These are phyloP conservation scores for Lepidium didymum DNA, from an alignment of 345 rosid species.

Conservation along the genomic window DNA sequence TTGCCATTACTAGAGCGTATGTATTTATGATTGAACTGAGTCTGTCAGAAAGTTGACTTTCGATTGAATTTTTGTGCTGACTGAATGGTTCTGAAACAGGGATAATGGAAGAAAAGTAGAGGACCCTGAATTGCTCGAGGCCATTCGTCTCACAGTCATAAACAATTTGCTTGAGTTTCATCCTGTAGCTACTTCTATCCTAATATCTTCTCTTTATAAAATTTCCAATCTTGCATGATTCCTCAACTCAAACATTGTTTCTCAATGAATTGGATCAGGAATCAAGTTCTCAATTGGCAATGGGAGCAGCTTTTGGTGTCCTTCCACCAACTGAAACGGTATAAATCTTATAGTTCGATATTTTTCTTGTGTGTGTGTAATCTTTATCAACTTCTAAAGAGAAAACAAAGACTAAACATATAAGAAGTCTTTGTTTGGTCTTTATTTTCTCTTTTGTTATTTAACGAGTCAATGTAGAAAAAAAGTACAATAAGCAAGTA, in stretches of 20 bases:
- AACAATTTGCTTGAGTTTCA: constrained; percentile 87
- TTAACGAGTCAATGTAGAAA: not conserved
- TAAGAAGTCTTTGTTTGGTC: too few relatives aligned
- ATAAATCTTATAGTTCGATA: not conserved
- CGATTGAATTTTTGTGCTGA: not conserved
- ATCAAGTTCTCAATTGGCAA: constrained; percentile 92
- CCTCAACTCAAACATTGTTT: constrained; percentile 10
- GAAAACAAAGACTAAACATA: not conserved
- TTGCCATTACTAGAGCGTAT: constrained; percentile 77
- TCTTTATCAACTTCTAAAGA: not conserved
- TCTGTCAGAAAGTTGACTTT: not conserved
- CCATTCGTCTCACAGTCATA: constrained; percentile 90
- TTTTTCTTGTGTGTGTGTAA: not conserved
- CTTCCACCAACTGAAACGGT: constrained; percentile 70
- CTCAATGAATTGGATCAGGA: constrained; percentile 40
- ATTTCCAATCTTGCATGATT: not conserved
- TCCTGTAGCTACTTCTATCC: constrained; percentile 50
- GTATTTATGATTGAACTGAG: constrained; percentile 14
- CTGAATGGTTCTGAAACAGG: constrained; percentile 32
- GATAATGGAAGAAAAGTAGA: constrained; percentile 89
- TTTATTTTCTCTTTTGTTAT: not conserved
- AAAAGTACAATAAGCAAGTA: not conserved
- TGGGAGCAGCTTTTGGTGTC: constrained; percentile 93
- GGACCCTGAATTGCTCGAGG: constrained; percentile 92
- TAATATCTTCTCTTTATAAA: not conserved